Percentiles rank a stretch among this genome's conserved stretches.
phyloP scores from a whole-genome alignment of 164 flowering plant species.

The Echeveria elegans region DNA sequence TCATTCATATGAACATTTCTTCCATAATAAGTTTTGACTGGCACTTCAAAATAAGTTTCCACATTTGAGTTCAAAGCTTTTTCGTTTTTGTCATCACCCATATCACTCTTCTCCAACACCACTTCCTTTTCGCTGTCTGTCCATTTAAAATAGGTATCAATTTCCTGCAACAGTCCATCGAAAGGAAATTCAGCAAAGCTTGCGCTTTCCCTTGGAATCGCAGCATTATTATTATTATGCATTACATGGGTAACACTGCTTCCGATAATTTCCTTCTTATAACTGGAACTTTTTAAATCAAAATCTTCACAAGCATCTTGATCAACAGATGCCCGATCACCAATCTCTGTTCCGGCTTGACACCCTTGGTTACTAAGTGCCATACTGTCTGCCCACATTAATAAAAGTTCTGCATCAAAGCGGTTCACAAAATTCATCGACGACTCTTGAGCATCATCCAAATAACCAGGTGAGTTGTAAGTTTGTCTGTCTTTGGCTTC shows the following conservation, averaged over 20 bases:
- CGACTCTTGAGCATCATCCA: background rate
- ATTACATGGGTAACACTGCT: background rate
- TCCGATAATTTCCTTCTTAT: background rate
- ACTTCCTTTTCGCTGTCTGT: background rate
- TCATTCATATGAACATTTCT: background rate
- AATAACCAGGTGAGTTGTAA: background rate
- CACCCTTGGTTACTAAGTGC: background rate
- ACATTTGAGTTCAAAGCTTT: background rate
- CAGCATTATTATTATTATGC: background rate
- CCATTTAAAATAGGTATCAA: slow-evolving; percentile 3
- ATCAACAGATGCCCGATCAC: background rate
- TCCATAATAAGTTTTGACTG: background rate
- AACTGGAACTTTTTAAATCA: background rate
- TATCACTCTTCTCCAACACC: background rate
- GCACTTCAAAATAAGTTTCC: background rate
- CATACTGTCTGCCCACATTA: background rate
- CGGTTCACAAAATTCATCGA: background rate
- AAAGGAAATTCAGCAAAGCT: background rate
- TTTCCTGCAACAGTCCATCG: background rate
- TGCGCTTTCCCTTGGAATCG: background rate
- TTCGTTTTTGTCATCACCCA: background rate
- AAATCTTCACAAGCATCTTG: background rate
- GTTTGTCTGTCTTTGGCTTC: background rate
- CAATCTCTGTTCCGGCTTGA: background rate
- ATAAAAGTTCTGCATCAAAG: background rate